phyloP scores from a whole-genome alignment of 108 stramenopile species.

The Chaetoceros tenuissimus region DNA sequence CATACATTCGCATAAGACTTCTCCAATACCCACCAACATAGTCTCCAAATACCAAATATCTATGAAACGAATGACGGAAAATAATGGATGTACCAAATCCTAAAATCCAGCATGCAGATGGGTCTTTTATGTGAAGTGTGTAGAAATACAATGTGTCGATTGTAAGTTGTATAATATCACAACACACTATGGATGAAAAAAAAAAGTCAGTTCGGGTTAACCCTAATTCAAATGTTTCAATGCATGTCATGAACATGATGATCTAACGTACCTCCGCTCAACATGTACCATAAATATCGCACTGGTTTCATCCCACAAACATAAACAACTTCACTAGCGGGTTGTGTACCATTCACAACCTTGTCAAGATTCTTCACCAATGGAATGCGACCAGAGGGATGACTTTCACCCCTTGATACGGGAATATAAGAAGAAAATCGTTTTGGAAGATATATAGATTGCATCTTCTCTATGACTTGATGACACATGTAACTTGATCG shows the following conservation, averaged over 20 bases:
- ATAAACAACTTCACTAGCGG: constrained; percentile 30
- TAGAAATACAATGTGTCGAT: constrained; percentile 23
- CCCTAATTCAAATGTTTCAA: too few species aligned
- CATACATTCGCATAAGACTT: constrained; percentile 48
- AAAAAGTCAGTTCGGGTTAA: too few species aligned
- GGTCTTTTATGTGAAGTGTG: constrained; percentile 20
- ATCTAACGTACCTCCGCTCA: constrained; percentile 16
- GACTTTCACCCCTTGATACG: not conserved
- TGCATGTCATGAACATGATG: too few species aligned
- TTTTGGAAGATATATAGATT: not conserved
- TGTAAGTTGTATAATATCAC: constrained; percentile 38
- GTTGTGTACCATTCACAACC: constrained; percentile 35
- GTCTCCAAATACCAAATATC: constrained; percentile 67
- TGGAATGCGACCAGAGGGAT: constrained; percentile 3
- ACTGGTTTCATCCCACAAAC: constrained; percentile 30
- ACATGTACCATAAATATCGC: constrained; percentile 45
- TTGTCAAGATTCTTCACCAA: constrained; percentile 26
- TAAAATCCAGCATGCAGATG: constrained; percentile 46
- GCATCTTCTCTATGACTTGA: not conserved
- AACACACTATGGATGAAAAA: constrained; percentile 6
- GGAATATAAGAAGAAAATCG: not conserved
- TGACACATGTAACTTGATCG: not conserved
- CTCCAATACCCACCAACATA: constrained; percentile 54
- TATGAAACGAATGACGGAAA: constrained; percentile 58
- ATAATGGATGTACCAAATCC: constrained; percentile 39